Evolutionary conservation across 73 alveolate species (phyloP).

Genomic region (Paramecium primaurelia): DNA sequence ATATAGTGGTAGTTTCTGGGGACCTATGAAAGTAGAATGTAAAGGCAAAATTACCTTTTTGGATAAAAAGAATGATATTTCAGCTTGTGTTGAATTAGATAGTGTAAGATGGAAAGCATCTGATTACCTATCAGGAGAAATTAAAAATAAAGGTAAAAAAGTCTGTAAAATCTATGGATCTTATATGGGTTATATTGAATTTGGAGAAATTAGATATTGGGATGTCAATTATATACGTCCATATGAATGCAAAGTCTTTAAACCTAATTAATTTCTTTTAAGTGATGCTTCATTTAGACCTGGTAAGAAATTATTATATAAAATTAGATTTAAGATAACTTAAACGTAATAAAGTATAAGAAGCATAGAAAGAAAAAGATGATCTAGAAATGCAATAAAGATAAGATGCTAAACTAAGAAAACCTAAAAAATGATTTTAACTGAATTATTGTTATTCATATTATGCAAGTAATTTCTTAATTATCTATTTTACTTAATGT

Average conservation of each 20-base stretch:
- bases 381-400: constrained; percentile 31
- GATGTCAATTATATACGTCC: constrained; percentile 76
- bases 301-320: not conserved
- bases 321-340: not conserved
- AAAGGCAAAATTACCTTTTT: constrained; percentile 70
- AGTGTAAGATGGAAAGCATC: constrained; percentile 62
- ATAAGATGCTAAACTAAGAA: constrained; percentile 56
- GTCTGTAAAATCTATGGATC: constrained; percentile 84
- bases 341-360: not conserved
- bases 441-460: constrained; percentile 8
- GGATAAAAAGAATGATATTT: constrained; percentile 76
- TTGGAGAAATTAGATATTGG: constrained; percentile 92
- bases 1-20: constrained; percentile 72
- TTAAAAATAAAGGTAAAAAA: constrained; percentile 67
- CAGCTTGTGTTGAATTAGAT: constrained; percentile 67
- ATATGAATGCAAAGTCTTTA: constrained; percentile 37
- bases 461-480: not conserved
- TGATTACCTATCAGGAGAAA: constrained; percentile 84
- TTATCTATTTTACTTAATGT: too few species aligned
- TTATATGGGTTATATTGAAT: constrained; percentile 90
- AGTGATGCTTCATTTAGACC: constrained; percentile 20
- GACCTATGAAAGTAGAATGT: constrained; percentile 80
- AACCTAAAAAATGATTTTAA: constrained; percentile 3
- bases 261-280: not conserved
- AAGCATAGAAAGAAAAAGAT: constrained; percentile 49